Evolutionary conservation across 306 rosid genomes (phyloP).

Genomic region (Hylodesmum podocarpum): DNA sequence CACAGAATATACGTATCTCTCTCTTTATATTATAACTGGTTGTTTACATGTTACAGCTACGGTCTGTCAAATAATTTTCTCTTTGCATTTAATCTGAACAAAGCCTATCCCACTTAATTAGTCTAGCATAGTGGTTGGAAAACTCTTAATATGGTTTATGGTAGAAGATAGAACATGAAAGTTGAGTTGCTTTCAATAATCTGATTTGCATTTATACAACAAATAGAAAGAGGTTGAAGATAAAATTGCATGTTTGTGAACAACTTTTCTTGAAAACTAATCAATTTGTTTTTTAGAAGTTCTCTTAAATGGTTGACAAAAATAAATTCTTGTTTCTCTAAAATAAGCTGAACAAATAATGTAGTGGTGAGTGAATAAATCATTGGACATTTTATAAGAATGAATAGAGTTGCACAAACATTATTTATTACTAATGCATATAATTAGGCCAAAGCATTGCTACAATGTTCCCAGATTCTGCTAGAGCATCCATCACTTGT

Average conservation of each 20-base stretch:
- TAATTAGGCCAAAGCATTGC: slow-evolving; percentile 22
- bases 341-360: neutral
- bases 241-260: neutral
- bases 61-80: too few relatives aligned
- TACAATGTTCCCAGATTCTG: slow-evolving; percentile 26
- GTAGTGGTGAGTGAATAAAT: neutral
- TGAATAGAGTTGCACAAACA: neutral
- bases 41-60: too few relatives aligned
- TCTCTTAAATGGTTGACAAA: neutral
- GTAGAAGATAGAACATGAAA: neutral
- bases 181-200: neutral
- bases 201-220: neutral
- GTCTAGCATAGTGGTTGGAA: slow-evolving; percentile 1
- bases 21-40: too few relatives aligned
- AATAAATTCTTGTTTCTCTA: neutral
- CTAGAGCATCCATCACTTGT: slow-evolving; percentile 24
- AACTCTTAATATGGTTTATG: neutral
- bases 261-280: neutral
- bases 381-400: neutral
- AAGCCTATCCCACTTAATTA: neutral
- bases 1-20: too few relatives aligned
- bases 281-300: neutral
- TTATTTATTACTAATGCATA: neutral
- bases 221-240: neutral
- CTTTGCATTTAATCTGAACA: too few relatives aligned